Percentiles rank a stretch among this genome's conserved stretches.
phyloP scores from a whole-genome alignment of 768 basidiomycete genomes.

The Chalciporus pseudorubinellus region DNA sequence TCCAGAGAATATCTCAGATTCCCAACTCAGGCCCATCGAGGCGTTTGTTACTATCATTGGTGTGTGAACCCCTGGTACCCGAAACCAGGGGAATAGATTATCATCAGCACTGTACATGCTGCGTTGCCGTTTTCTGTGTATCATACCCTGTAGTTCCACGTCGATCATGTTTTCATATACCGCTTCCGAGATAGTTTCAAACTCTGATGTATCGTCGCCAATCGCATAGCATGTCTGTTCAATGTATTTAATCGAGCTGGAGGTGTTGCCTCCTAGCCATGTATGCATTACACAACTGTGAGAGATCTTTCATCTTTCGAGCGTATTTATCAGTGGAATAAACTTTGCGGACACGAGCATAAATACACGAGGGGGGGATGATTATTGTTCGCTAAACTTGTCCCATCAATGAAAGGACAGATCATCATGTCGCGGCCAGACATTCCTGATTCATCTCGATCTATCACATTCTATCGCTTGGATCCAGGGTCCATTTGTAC shows the following conservation, averaged over 20 bases:
- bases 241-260: background rate
- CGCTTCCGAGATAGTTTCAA: no score
- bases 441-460: no score
- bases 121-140: background rate
- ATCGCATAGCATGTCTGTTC: background rate
- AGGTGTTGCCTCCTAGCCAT: background rate
- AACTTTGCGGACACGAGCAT: no score
- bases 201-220: no score
- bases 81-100: background rate
- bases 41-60: conserved; percentile 39
- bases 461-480: no score
- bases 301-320: no score
- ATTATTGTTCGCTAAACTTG: no score
- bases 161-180: background rate
- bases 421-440: no score
- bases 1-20: conserved; percentile 38
- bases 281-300: background rate
- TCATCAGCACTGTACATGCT: background rate
- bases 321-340: no score
- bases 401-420: no score
- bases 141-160: background rate
- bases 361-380: no score
- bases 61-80: conserved; percentile 15
- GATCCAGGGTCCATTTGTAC: no score
- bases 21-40: conserved; percentile 46